A percentile compares a stretch with the other conserved stretches of the same genome.
Conservation (phyloP, 1,139 yeast species). For the Blastobotrys apis region DNA sequence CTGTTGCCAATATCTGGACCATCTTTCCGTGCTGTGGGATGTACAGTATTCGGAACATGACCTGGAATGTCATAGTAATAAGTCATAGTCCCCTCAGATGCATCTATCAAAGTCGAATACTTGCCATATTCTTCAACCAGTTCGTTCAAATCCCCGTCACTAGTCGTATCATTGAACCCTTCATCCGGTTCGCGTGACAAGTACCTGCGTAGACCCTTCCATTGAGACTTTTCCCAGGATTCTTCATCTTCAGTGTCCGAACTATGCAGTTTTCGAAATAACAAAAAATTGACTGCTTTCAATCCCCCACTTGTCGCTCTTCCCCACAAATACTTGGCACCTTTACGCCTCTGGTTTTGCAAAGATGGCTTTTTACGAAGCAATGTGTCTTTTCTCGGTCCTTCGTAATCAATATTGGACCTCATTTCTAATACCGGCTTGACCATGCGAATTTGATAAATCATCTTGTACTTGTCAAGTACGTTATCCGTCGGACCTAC, state of each 20-base stretch:
- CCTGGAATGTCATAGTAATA: slow-evolving; percentile 77
- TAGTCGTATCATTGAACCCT: slow-evolving; percentile 13
- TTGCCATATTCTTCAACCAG: slow-evolving; percentile 73
- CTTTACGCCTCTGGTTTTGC: neutral
- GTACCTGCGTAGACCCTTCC: slow-evolving; percentile 45
- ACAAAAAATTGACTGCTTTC: neutral
- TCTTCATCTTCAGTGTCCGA: slow-evolving; percentile 11
- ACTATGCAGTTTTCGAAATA: neutral
- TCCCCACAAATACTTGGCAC: slow-evolving; percentile 1
- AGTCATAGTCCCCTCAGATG: slow-evolving; percentile 49
- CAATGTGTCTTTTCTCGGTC: slow-evolving; percentile 15
- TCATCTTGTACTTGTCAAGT: slow-evolving; percentile 53
- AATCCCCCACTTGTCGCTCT: neutral
- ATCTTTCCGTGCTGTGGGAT: slow-evolving; percentile 22
- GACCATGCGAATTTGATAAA: slow-evolving; percentile 43
- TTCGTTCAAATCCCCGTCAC: slow-evolving; percentile 36
- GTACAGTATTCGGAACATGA: slow-evolving; percentile 41
- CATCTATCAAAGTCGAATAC: slow-evolving; percentile 66
- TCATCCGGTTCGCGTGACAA: slow-evolving; percentile 21
- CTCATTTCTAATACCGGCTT: slow-evolving; percentile 57
- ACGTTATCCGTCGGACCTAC: slow-evolving; percentile 45
- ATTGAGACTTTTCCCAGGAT: slow-evolving; percentile 23
- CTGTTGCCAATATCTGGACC: slow-evolving; percentile 54
- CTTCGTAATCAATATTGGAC: slow-evolving; percentile 60
- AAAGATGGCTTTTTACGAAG: neutral